Conservation (phyloP, 192 early-diverging fungal species). For the Coemansia guatemalensis region DNA sequence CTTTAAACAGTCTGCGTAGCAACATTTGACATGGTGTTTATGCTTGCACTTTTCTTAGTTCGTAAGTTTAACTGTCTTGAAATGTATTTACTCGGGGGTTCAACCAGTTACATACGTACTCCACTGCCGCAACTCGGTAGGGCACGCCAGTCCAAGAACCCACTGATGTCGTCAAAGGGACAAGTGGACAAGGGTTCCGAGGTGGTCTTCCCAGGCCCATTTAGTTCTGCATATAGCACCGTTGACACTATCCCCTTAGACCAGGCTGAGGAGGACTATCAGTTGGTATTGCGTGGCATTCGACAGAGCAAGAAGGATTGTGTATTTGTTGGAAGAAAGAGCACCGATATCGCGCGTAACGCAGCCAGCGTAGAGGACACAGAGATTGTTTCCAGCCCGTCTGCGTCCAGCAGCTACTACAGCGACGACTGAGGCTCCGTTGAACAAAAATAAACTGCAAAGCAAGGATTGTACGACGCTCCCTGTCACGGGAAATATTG, state of each 20-base stretch:
- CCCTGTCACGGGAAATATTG: background rate
- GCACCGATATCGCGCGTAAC: constrained; percentile 14
- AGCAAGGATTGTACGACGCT: too few species aligned
- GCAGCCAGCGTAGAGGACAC: constrained; percentile 10
- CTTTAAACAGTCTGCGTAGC: background rate
- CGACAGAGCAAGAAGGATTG: constrained; percentile 23
- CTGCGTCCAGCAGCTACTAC: constrained; percentile 29
- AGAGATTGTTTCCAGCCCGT: constrained; percentile 22
- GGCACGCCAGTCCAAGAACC: constrained; percentile 24
- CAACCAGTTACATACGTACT: background rate
- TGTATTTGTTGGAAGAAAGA: constrained; percentile 23
- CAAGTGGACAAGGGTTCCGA: constrained; percentile 19
- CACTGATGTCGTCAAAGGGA: constrained; percentile 37
- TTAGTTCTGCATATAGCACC: constrained; percentile 40
- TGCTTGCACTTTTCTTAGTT: background rate
- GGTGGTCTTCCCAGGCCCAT: constrained; percentile 27
- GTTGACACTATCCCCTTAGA: constrained; percentile 43
- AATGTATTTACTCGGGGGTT: background rate
- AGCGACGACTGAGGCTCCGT: constrained; percentile 6
- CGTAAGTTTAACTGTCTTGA: background rate
- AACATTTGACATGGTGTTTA: background rate
- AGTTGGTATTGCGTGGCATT: constrained; percentile 27
- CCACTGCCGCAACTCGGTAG: constrained; percentile 33
- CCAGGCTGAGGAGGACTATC: constrained; percentile 45
- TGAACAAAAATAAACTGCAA: too few species aligned